Conservation (phyloP, 129 eudicot species). For the Saposhnikovia divaricata region DNA sequence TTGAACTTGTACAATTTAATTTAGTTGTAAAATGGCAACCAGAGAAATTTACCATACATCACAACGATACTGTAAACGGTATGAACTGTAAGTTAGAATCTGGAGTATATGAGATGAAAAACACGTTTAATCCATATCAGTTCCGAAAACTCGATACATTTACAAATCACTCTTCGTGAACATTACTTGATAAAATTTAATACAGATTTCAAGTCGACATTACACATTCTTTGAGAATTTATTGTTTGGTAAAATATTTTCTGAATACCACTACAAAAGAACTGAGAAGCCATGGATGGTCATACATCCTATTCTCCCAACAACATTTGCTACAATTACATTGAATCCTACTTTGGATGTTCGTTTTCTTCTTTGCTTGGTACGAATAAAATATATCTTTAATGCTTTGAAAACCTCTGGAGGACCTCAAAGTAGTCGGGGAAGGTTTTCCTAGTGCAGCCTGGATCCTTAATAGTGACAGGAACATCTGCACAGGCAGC, state of each 20-base stretch:
- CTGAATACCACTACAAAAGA: background rate
- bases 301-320: background rate
- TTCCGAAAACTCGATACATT: background rate
- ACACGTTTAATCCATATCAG: background rate
- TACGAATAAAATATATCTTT: constrained; percentile 7
- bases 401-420: constrained; percentile 60
- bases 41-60: background rate
- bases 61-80: background rate
- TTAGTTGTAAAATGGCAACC: background rate
- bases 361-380: background rate
- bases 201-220: background rate
- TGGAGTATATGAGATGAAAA: background rate
- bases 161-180: constrained; percentile 5
- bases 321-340: background rate
- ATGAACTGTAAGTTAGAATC: background rate
- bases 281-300: background rate
- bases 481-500: constrained; percentile 96
- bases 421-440: constrained; percentile 96
- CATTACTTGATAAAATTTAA: background rate
- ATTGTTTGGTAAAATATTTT: background rate
- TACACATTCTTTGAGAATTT: background rate
- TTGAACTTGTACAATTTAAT: background rate
- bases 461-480: constrained; percentile 84
- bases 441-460: constrained; percentile 94
- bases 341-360: background rate